Evolutionary conservation across 352 stramenopile species (phyloP).

Genomic region (Pythium rishiriense): DNA sequence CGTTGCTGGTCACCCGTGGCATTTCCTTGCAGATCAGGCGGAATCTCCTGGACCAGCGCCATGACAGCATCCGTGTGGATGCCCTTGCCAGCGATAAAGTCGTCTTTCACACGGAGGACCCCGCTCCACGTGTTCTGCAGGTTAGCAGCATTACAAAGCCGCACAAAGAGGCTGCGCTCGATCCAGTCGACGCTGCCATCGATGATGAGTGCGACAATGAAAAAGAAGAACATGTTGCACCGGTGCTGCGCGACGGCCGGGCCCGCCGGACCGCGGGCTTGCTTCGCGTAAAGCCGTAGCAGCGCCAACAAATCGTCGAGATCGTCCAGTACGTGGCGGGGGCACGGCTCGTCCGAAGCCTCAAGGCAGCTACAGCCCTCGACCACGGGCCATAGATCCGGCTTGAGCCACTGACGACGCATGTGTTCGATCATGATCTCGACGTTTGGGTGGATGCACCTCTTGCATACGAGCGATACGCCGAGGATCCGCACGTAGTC

Average conservation of each 20-base stretch:
- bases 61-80: conserved; percentile 39
- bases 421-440: conserved; percentile 60
- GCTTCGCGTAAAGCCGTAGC: not conserved
- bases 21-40: not conserved
- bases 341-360: conserved; percentile 21
- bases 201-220: conserved; percentile 46
- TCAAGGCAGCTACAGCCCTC: conserved; percentile 37
- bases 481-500: conserved; percentile 53
- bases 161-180: conserved; percentile 43
- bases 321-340: conserved; percentile 39
- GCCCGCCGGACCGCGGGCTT: not conserved
- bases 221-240: conserved; percentile 46
- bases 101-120: conserved; percentile 39
- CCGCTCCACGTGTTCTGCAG: conserved; percentile 42
- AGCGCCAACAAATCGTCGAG: not conserved
- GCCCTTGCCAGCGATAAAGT: conserved; percentile 39
- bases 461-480: conserved; percentile 48
- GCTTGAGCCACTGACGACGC: conserved; percentile 40
- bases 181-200: conserved; percentile 47
- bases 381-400: conserved; percentile 32
- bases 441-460: conserved; percentile 47
- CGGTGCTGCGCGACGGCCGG: conserved; percentile 31
- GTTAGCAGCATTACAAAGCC: conserved; percentile 36
- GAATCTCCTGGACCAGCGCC: conserved; percentile 30
- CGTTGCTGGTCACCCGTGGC: conserved; percentile 11